Conservation (phyloP, 768 basidiomycete species). For the Kondoa subrosea region DNA sequence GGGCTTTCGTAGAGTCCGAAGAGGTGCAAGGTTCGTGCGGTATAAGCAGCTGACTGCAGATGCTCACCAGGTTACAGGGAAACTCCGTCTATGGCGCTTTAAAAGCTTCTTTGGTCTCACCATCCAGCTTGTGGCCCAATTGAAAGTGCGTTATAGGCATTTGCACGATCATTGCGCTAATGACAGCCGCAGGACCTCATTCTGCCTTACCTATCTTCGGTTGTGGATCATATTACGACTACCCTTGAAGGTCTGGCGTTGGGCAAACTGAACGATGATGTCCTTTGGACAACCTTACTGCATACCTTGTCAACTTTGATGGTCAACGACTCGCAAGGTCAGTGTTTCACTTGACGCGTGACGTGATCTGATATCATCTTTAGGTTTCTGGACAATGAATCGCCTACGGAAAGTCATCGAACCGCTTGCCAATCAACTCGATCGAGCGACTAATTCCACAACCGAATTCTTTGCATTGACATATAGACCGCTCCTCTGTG, state of each 20-base stretch:
- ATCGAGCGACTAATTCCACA: conserved; percentile 23
- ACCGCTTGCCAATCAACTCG: conserved; percentile 50
- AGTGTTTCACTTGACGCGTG: neutral
- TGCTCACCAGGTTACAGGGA: neutral
- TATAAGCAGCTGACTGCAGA: neutral
- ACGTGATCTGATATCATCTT: neutral
- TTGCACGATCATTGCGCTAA: neutral
- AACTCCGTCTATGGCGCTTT: neutral
- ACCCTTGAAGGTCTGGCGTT: neutral
- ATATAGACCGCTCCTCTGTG: conserved; percentile 19
- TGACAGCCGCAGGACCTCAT: neutral
- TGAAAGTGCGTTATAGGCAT: neutral
- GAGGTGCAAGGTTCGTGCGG: conserved; percentile 31
- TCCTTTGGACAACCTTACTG: neutral
- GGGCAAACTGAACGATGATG: neutral
- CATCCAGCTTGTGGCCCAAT: neutral
- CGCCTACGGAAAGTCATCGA: conserved; percentile 49
- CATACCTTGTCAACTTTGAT: neutral
- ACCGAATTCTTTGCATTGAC: conserved; percentile 24
- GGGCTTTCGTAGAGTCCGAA: conserved; percentile 53
- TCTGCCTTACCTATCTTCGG: neutral
- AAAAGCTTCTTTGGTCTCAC: neutral
- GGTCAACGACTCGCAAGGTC: neutral
- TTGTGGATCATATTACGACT: neutral
- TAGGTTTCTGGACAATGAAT: conserved; percentile 81